phyloP scores from a whole-genome alignment of 192 early-diverging fungal species.

The Coemansia asiatica region DNA sequence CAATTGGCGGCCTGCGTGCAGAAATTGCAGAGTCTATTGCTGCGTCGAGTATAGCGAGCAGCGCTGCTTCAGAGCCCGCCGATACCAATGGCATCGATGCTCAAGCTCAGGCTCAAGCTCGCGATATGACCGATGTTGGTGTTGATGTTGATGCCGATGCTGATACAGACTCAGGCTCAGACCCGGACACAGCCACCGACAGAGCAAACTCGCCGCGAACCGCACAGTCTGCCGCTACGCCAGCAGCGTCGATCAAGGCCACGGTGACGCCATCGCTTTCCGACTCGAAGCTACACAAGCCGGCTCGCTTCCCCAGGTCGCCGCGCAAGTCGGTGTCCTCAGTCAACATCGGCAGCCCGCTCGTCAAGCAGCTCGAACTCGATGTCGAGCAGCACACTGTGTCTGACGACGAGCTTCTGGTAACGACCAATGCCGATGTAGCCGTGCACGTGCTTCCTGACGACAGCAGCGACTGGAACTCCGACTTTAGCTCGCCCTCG shows the following conservation, averaged over 20 bases:
- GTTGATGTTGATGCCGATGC: constrained; percentile 10
- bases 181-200: constrained; percentile 4
- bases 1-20: constrained; percentile 37
- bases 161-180: constrained; percentile 7
- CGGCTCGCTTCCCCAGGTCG: constrained; percentile 6
- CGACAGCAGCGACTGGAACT: constrained; percentile 58
- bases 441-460: constrained; percentile 47
- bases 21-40: constrained; percentile 19
- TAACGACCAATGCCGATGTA: constrained; percentile 24
- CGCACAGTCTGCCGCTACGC: constrained; percentile 4
- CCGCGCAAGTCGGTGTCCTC: constrained; percentile 44
- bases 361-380: constrained; percentile 27
- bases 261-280: neutral
- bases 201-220: neutral
- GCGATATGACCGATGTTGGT: neutral
- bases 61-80: constrained; percentile 1
- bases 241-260: neutral
- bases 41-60: constrained; percentile 1
- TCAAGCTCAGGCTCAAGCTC: neutral
- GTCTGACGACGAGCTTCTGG: constrained; percentile 41
- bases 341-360: constrained; percentile 26
- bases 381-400: constrained; percentile 35
- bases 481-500: constrained; percentile 56
- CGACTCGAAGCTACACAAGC: neutral
- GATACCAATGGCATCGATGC: neutral